Evolutionary conservation across 345 rosid species (phyloP).

Genomic region (Ceriops tagal): DNA sequence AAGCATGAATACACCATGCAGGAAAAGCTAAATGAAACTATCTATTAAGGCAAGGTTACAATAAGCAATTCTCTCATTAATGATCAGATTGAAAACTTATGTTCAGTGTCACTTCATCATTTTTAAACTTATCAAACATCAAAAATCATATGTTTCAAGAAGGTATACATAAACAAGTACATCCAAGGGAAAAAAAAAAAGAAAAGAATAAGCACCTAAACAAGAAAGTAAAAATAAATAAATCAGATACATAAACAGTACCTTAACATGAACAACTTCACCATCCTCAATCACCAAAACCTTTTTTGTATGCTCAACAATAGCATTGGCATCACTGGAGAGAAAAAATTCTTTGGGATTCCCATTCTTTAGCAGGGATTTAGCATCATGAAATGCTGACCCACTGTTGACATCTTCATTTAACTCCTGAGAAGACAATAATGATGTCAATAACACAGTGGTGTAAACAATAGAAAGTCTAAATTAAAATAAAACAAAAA

Average conservation of each 20-base stretch:
- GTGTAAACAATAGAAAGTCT: not conserved
- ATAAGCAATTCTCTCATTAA: not conserved
- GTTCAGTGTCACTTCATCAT: not conserved
- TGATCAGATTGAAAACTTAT: not conserved
- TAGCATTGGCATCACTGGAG: conserved; percentile 83
- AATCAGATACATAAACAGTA: conserved; percentile 18
- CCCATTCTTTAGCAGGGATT: conserved; percentile 55
- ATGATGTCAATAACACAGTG: not conserved
- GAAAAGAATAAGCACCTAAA: not conserved
- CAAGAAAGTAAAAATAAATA: not conserved
- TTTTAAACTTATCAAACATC: not conserved
- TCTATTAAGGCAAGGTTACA: not conserved
- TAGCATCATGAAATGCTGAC: conserved; percentile 58
- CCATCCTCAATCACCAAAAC: conserved; percentile 88
- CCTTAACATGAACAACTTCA: conserved; percentile 91
- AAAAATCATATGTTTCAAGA: not conserved
- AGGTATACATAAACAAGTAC: not conserved
- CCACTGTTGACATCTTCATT: conserved; percentile 41
- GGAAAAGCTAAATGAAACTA: not conserved
- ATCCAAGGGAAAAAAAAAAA: not conserved
- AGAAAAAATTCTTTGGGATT: conserved; percentile 77
- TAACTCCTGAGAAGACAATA: conserved; percentile 45
- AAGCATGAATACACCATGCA: too few species aligned
- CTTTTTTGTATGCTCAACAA: conserved; percentile 87
- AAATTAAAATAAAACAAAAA: not conserved